Conservation (phyloP, 805 yeast species). For the Brettanomyces sp. region DNA sequence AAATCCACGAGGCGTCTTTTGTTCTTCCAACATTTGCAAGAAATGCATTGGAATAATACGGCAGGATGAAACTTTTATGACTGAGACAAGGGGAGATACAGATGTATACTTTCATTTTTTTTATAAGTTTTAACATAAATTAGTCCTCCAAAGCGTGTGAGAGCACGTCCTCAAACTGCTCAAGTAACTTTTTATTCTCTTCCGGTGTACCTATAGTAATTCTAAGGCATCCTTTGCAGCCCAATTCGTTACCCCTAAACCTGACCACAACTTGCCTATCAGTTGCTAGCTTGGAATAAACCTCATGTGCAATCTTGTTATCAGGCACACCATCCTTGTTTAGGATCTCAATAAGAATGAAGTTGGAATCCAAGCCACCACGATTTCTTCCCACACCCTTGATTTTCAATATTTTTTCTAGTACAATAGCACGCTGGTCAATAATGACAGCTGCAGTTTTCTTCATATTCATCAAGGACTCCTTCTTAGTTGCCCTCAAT, state of each 20-base stretch:
- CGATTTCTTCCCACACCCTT: constrained; percentile 62
- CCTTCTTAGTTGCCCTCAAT: constrained; percentile 52
- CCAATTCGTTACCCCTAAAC: constrained; percentile 83
- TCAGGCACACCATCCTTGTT: constrained; percentile 55
- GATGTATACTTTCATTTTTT: not conserved
- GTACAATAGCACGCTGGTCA: constrained; percentile 45
- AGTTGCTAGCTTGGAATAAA: constrained; percentile 66
- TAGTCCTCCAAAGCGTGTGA: constrained; percentile 5
- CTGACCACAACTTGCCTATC: constrained; percentile 75
- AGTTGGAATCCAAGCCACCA: constrained; percentile 85
- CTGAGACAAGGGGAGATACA: not conserved
- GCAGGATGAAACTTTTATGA: too few relatives aligned
- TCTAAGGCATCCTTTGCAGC: constrained; percentile 82
- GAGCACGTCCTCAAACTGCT: constrained; percentile 19
- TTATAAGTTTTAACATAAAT: not conserved
- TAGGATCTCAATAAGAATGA: constrained; percentile 64
- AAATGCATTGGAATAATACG: constrained; percentile 18
- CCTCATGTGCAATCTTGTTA: constrained; percentile 51
- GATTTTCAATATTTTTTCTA: constrained; percentile 43
- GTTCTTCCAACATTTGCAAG: constrained; percentile 90
- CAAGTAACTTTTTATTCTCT: constrained; percentile 56
- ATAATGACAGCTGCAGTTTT: constrained; percentile 39
- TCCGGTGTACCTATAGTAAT: constrained; percentile 76
- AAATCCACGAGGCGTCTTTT: constrained; percentile 81
- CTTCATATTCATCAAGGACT: constrained; percentile 54